phyloP scores from a whole-genome alignment of 164 flowering plant genomes.

The Cinnamomum micranthum region DNA sequence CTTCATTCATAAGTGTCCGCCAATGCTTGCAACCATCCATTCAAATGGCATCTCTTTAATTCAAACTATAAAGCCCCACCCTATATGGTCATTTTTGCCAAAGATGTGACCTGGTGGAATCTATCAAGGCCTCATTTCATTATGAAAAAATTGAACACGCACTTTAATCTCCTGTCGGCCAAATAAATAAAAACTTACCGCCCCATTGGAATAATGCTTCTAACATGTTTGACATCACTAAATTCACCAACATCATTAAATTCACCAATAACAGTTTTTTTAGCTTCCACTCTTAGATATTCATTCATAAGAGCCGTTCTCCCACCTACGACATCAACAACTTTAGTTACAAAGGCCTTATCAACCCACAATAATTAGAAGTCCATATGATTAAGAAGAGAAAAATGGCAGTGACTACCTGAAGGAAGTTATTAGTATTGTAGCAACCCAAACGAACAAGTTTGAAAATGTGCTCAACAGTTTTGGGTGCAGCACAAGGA shows the following conservation, averaged over 20 bases:
- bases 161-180: not conserved
- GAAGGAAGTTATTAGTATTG: slow-evolving; percentile 88
- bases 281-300: slow-evolving; percentile 68
- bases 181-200: slow-evolving; percentile 38
- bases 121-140: no score
- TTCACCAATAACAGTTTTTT: slow-evolving; percentile 83
- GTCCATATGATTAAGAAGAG: slow-evolving; percentile 2
- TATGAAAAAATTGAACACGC: no score
- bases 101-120: no score
- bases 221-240: slow-evolving; percentile 83
- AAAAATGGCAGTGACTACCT: slow-evolving; percentile 43
- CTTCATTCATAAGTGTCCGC: no score
- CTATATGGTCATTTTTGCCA: no score
- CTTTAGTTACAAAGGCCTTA: slow-evolving; percentile 92
- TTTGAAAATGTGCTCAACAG: slow-evolving; percentile 90
- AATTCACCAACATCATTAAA: slow-evolving; percentile 90
- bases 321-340: slow-evolving; percentile 87
- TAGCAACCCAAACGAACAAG: slow-evolving; percentile 86
- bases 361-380: slow-evolving; percentile 52
- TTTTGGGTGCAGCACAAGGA: slow-evolving; percentile 80
- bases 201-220: slow-evolving; percentile 96
- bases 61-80: no score
- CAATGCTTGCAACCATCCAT: no score
- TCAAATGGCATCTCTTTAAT: no score
- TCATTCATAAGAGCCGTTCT: slow-evolving; percentile 87